These are phyloP conservation scores for Globisporangium nodosum DNA, from an alignment of 352 stramenopile genomes.

Conservation along the genomic window DNA sequence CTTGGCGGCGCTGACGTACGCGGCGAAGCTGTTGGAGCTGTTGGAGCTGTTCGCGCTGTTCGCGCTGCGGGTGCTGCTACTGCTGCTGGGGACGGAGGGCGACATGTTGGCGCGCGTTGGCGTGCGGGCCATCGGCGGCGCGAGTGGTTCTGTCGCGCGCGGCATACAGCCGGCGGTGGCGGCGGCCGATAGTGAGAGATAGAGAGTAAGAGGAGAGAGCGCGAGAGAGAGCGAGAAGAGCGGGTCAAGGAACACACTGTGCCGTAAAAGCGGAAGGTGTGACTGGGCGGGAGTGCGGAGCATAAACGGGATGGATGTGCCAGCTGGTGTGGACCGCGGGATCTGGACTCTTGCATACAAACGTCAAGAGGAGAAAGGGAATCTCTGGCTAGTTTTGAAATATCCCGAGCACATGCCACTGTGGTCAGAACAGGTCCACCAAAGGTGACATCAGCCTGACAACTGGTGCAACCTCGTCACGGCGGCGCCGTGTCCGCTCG, in stretches of 20 bases:
- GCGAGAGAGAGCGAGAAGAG: background rate
- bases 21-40: conserved; percentile 3
- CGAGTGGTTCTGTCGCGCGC: background rate
- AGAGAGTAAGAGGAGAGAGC: background rate
- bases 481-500: too few relatives aligned
- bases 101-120: background rate
- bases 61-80: background rate
- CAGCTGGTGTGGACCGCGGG: too few relatives aligned
- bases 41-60: too few relatives aligned
- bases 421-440: background rate
- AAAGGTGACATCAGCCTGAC: background rate
- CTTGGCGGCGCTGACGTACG: conserved; percentile 10
- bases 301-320: background rate
- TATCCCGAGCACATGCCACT: background rate
- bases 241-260: background rate
- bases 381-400: background rate
- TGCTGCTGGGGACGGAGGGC: background rate
- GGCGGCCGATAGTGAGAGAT: background rate
- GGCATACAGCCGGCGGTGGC: background rate
- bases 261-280: background rate
- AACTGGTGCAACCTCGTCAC: background rate
- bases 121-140: too few relatives aligned
- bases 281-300: too few relatives aligned
- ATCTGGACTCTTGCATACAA: background rate
- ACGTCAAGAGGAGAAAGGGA: background rate